Conservation (phyloP, 805 yeast species). For the Saccharomycopsis microspora region DNA sequence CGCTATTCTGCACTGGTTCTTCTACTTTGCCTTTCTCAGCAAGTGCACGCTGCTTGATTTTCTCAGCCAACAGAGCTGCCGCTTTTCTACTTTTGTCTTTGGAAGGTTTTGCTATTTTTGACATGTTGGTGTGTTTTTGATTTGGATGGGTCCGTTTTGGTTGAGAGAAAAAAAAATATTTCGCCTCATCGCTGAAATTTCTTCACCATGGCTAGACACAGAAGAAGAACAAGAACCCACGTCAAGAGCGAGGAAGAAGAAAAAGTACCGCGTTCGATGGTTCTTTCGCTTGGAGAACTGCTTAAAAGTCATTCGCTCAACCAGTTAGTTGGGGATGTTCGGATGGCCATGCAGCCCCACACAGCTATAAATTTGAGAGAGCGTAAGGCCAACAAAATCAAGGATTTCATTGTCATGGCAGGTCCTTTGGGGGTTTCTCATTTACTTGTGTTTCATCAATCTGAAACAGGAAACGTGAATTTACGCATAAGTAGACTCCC, state of each 20-base stretch:
- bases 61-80: conserved; percentile 42
- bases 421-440: conserved; percentile 94
- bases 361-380: conserved; percentile 86
- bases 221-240: conserved; percentile 83
- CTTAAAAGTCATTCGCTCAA: conserved; percentile 70
- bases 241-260: conserved; percentile 57
- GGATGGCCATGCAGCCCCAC: conserved; percentile 91
- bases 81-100: conserved; percentile 22
- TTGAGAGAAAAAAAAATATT: background rate
- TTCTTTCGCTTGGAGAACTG: conserved; percentile 71
- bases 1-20: conserved; percentile 14
- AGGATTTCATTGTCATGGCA: conserved; percentile 96
- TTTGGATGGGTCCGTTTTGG: background rate
- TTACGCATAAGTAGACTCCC: conserved; percentile 82
- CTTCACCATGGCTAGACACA: conserved; percentile 33
- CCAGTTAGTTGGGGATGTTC: conserved; percentile 77
- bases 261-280: conserved; percentile 88
- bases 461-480: conserved; percentile 66
- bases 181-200: background rate
- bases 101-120: conserved; percentile 1
- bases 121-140: background rate
- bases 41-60: conserved; percentile 35
- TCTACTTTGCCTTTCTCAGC: conserved; percentile 15
- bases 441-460: conserved; percentile 77
- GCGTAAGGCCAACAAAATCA: conserved; percentile 74